Evolutionary conservation across 2,329 filamentous ascomycete genomes (phyloP).

Genomic region (Arthrobotrys sphaeroides): DNA sequence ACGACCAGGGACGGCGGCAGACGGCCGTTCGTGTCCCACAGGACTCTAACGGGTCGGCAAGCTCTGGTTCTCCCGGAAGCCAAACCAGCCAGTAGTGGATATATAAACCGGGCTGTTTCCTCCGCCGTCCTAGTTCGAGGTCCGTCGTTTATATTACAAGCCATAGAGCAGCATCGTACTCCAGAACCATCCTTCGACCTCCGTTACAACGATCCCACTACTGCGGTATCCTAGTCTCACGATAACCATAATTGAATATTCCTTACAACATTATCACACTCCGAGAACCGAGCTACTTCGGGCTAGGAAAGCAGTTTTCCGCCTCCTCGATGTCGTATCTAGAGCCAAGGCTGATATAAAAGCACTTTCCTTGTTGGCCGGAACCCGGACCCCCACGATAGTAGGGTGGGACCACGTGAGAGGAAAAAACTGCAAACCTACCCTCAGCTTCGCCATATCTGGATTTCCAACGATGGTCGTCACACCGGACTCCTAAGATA

Average conservation of each 20-base stretch:
- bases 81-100: background rate
- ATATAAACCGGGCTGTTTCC: background rate
- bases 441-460: background rate
- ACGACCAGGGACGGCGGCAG: constrained; percentile 15
- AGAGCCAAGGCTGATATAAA: constrained; percentile 58
- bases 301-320: background rate
- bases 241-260: background rate
- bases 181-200: background rate
- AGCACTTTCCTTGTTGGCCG: constrained; percentile 15
- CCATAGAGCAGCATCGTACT: background rate
- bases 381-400: constrained; percentile 7
- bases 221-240: background rate
- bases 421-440: background rate
- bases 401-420: background rate
- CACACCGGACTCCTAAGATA: no score
- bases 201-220: background rate
- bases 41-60: constrained; percentile 14
- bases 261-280: background rate
- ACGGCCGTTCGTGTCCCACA: constrained; percentile 14
- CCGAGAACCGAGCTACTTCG: no score
- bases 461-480: constrained; percentile 13
- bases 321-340: constrained; percentile 58
- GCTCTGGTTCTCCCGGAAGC: background rate
- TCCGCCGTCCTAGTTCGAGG: background rate
- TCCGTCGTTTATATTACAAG: background rate